phyloP scores from a whole-genome alignment of 2,329 filamentous ascomycete genomes.

The Fusarium floridanum region DNA sequence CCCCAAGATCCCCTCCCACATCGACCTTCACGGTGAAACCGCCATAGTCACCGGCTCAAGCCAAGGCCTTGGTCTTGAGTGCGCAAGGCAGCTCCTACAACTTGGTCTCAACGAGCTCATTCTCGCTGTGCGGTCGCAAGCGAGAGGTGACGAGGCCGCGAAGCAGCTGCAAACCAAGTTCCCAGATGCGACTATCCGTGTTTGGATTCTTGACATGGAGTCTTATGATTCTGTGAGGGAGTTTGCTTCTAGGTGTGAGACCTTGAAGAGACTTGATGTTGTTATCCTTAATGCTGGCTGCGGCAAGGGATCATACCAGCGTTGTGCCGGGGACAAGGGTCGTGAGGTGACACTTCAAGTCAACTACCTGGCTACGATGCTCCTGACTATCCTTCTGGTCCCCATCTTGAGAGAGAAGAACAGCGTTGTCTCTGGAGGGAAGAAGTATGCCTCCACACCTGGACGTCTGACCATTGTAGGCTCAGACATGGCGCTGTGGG shows the following conservation, averaged over 20 bases:
- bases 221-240: not conserved
- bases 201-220: conserved; percentile 28
- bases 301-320: not conserved
- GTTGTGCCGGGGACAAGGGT: not conserved
- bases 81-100: conserved; percentile 48
- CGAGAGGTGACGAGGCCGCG: conserved; percentile 4
- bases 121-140: not conserved
- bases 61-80: conserved; percentile 59
- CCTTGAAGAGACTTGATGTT: not conserved
- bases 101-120: not conserved
- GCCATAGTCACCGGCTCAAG: conserved; percentile 61
- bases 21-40: conserved; percentile 50
- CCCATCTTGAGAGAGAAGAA: not conserved
- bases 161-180: not conserved
- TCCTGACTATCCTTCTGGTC: not conserved
- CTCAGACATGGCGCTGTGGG: conserved; percentile 44
- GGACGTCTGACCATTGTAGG: conserved; percentile 44
- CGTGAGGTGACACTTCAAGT: conserved; percentile 9
- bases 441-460: conserved; percentile 23
- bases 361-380: conserved; percentile 8
- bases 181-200: conserved; percentile 5
- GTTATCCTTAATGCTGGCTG: not conserved
- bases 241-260: not conserved
- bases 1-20: conserved; percentile 22
- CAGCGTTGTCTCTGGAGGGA: conserved; percentile 30